A percentile compares a stretch with the other conserved stretches of the same genome.
Conservation (phyloP, 2,329 filamentous ascomycete species). For the Fulvia fulva region DNA sequence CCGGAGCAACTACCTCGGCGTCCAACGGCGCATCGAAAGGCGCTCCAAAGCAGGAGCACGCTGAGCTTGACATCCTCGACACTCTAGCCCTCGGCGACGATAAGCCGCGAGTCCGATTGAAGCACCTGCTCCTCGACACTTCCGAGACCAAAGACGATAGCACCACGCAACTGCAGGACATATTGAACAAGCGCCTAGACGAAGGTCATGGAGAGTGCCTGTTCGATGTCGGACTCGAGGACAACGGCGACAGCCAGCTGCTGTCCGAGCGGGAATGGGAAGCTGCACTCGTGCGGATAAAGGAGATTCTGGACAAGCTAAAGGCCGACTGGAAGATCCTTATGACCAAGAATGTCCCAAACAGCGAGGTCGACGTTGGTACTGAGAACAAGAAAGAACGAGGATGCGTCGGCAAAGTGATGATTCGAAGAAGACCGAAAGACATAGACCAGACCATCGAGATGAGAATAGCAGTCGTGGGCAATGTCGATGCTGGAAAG, state of each 20-base stretch:
- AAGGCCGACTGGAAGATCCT: constrained; percentile 76
- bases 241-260: constrained; percentile 79
- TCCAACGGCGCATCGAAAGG: constrained; percentile 30
- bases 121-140: constrained; percentile 66
- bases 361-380: constrained; percentile 68
- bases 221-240: constrained; percentile 88
- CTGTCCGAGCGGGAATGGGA: constrained; percentile 74
- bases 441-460: constrained; percentile 87
- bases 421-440: constrained; percentile 70
- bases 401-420: constrained; percentile 76
- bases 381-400: constrained; percentile 62
- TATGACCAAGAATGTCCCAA: constrained; percentile 79
- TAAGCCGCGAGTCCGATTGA: constrained; percentile 63
- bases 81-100: constrained; percentile 69
- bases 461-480: constrained; percentile 92
- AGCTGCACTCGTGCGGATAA: constrained; percentile 62
- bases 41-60: constrained; percentile 64
- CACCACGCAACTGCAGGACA: constrained; percentile 58
- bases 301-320: constrained; percentile 59
- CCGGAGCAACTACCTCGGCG: constrained; percentile 28
- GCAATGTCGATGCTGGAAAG: constrained; percentile 96
- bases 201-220: constrained; percentile 87
- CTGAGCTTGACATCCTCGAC: constrained; percentile 87
- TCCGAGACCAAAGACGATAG: constrained; percentile 51
- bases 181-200: constrained; percentile 65